Percentiles rank a stretch among this genome's conserved stretches.
These are phyloP conservation scores for Ormosia semicastrata DNA, from an alignment of 306 rosid species.

Conservation along the genomic window DNA sequence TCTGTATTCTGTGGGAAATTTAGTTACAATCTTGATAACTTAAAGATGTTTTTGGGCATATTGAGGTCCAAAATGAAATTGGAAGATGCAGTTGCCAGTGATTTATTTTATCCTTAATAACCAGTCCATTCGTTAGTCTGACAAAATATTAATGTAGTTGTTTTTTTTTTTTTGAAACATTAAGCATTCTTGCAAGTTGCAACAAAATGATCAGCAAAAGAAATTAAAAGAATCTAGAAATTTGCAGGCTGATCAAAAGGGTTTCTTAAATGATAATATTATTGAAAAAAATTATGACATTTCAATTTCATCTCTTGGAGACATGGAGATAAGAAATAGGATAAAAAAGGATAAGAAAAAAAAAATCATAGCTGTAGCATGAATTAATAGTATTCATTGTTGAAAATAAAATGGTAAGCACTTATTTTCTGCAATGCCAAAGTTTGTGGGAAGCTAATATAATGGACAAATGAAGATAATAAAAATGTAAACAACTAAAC, in stretches of 20 bases:
- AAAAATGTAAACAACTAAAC: background rate
- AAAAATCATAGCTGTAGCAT: background rate
- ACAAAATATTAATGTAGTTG: background rate
- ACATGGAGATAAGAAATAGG: background rate
- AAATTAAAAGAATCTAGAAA: background rate
- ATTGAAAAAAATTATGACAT: background rate
- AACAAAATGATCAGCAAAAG: slow-evolving; percentile 10
- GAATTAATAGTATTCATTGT: background rate
- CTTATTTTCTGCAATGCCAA: background rate
- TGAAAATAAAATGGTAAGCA: background rate
- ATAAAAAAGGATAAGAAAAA: background rate
- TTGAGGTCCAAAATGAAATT: background rate
- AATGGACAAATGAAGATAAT: background rate
- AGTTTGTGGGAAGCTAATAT: background rate
- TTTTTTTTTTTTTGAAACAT: background rate
- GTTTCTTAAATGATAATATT: background rate
- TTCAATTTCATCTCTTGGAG: slow-evolving; percentile 1
- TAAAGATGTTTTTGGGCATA: background rate
- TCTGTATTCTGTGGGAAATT: background rate
- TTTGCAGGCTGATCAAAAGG: background rate
- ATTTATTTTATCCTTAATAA: slow-evolving; percentile 7
- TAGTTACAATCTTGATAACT: background rate
- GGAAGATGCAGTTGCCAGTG: background rate
- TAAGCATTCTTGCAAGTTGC: background rate
- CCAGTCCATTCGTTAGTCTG: background rate